These are phyloP conservation scores for Fraxinus paxiana DNA, from an alignment of 305 asterid genomes.

Conservation along the genomic window DNA sequence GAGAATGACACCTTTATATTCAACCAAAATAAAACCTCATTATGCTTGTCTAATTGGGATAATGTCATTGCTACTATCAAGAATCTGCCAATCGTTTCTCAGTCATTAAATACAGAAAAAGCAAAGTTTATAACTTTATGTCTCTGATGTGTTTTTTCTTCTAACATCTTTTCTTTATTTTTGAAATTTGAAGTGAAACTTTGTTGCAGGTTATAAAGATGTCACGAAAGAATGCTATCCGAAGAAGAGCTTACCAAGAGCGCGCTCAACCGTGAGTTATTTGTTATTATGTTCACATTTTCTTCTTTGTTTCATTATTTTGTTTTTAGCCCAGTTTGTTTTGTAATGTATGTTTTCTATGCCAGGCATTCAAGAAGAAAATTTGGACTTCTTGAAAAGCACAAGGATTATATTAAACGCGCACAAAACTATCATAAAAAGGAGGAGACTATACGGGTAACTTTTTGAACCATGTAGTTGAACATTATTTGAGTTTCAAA, in stretches of 20 bases:
- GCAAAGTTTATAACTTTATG: background rate
- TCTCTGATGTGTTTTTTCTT: background rate
- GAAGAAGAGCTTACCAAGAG: conserved; percentile 70
- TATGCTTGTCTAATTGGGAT: background rate
- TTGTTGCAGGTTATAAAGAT: background rate
- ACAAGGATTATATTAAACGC: conserved; percentile 76
- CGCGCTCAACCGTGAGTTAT: conserved; percentile 78
- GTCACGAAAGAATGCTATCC: conserved; percentile 68
- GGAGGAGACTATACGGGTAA: conserved; percentile 63
- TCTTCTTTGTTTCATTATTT: background rate
- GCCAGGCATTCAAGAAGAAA: conserved; percentile 55
- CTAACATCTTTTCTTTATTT: background rate
- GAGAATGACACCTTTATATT: background rate
- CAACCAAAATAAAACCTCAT: background rate
- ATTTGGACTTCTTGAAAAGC: conserved; percentile 79
- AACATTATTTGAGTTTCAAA: background rate
- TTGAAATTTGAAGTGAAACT: background rate
- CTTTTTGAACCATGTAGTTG: background rate
- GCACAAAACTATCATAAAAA: conserved; percentile 61
- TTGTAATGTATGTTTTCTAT: background rate
- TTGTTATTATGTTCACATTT: background rate
- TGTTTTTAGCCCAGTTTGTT: background rate
- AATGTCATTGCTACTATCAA: background rate
- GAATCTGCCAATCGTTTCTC: background rate
- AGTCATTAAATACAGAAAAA: background rate